A percentile compares a stretch with the other conserved stretches of the same genome.
Evolutionary conservation across 2,329 filamentous ascomycete genomes (phyloP).

Genomic region (Fusarium pseudonygamai): DNA sequence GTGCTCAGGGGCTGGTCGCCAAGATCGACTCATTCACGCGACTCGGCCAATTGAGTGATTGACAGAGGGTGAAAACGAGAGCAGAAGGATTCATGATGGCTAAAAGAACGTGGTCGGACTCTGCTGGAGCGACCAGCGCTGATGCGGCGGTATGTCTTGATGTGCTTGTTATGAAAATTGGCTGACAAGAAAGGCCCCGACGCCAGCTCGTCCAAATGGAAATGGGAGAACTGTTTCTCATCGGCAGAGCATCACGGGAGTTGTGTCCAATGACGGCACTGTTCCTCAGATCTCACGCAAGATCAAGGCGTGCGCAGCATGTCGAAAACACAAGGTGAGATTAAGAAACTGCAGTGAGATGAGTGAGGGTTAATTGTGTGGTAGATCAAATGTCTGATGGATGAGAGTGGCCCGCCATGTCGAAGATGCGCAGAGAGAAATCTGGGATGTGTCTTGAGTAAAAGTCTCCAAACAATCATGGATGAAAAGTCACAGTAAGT

Average conservation of each 20-base stretch:
- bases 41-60: not conserved
- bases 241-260: constrained; percentile 31
- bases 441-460: constrained; percentile 52
- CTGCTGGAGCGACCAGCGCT: constrained; percentile 10
- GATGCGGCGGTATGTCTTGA: constrained; percentile 18
- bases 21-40: not conserved
- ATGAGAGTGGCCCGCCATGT: constrained; percentile 52
- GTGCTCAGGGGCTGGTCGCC: not conserved
- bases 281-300: constrained; percentile 51
- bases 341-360: too few relatives aligned
- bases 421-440: constrained; percentile 50
- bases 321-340: constrained; percentile 54
- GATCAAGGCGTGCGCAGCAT: constrained; percentile 54
- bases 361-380: not conserved
- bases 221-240: constrained; percentile 28
- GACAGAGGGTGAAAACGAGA: not conserved
- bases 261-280: constrained; percentile 24
- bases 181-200: constrained; percentile 25
- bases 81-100: constrained; percentile 19
- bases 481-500: constrained; percentile 52
- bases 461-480: constrained; percentile 54
- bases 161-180: not conserved
- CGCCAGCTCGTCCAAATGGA: constrained; percentile 26
- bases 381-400: constrained; percentile 55
- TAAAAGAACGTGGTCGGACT: constrained; percentile 41